phyloP scores from a whole-genome alignment of 1,284 basidiomycete genomes.

The Xerocomus amazonicus region DNA sequence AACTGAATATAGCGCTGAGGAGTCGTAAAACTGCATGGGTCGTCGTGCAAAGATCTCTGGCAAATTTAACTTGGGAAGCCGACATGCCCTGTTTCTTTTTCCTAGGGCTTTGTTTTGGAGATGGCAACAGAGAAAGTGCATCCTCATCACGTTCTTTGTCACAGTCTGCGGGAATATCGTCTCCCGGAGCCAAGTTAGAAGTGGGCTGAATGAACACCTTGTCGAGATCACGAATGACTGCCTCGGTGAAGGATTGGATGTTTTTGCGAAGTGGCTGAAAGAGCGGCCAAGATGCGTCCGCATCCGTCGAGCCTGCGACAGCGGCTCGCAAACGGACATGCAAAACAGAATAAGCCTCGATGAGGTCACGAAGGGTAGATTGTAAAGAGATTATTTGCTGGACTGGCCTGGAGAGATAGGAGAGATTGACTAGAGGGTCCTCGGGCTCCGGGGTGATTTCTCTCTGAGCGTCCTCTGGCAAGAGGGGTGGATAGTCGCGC shows the following conservation, averaged over 20 bases:
- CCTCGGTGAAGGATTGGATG: constrained; percentile 44
- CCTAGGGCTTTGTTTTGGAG: constrained; percentile 50
- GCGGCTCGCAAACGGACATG: constrained; percentile 56
- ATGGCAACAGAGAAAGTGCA: constrained; percentile 42
- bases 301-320: constrained; percentile 46
- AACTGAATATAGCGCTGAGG: constrained; percentile 54
- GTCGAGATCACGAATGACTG: constrained; percentile 60
- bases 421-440: constrained; percentile 58
- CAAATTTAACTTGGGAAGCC: constrained; percentile 71
- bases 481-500: constrained; percentile 35
- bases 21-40: constrained; percentile 65
- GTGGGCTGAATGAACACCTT: constrained; percentile 59
- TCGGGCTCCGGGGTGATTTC: constrained; percentile 69
- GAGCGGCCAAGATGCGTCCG: constrained; percentile 61
- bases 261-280: constrained; percentile 64
- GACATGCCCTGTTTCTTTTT: constrained; percentile 68
- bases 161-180: constrained; percentile 21
- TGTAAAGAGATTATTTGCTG: constrained; percentile 50
- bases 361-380: constrained; percentile 51
- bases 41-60: constrained; percentile 69
- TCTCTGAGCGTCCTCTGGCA: constrained; percentile 44
- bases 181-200: constrained; percentile 27
- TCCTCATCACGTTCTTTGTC: constrained; percentile 29
- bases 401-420: constrained; percentile 61
- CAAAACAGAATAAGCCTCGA: constrained; percentile 68